These are phyloP conservation scores for Mesembryanthemum crystallinum DNA, from an alignment of 148 eudicot genomes.

Conservation along the genomic window DNA sequence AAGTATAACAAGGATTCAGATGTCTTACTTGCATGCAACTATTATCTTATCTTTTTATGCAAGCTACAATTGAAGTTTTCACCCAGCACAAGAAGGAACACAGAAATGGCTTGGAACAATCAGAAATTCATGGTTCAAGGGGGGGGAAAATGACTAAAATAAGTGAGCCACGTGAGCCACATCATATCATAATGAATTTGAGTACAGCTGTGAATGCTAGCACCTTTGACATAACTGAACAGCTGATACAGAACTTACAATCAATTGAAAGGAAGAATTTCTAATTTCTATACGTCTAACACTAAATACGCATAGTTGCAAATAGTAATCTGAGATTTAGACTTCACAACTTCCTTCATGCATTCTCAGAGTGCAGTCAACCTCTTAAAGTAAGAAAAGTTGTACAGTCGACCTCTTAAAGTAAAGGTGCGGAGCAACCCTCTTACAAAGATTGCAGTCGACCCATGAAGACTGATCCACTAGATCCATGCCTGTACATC, in stretches of 20 bases:
- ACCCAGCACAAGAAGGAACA: not conserved
- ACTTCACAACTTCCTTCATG: not conserved
- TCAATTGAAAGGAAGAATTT: too few relatives aligned
- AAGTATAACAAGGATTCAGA: not conserved
- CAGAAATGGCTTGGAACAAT: not conserved
- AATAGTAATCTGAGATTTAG: not conserved
- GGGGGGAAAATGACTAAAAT: not conserved
- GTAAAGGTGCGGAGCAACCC: too few relatives aligned
- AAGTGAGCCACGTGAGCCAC: not conserved
- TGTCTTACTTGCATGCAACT: not conserved
- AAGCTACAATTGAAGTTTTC: not conserved
- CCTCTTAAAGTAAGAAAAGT: too few relatives aligned
- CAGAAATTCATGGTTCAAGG: not conserved
- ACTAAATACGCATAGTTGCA: not conserved
- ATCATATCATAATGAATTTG: not conserved
- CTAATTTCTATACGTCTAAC: too few relatives aligned
- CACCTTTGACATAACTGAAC: not conserved
- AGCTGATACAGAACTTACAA: not conserved
- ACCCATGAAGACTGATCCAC: too few relatives aligned
- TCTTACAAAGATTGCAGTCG: too few relatives aligned
- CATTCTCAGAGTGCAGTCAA: too few relatives aligned
- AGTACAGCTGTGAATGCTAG: not conserved
- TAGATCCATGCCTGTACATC: too few relatives aligned
- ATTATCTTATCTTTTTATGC: too few relatives aligned
- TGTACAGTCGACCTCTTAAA: too few relatives aligned